Base-by-base conservation (phyloP, 805 yeast genomes). In the Candida mattraensis region DNA sequence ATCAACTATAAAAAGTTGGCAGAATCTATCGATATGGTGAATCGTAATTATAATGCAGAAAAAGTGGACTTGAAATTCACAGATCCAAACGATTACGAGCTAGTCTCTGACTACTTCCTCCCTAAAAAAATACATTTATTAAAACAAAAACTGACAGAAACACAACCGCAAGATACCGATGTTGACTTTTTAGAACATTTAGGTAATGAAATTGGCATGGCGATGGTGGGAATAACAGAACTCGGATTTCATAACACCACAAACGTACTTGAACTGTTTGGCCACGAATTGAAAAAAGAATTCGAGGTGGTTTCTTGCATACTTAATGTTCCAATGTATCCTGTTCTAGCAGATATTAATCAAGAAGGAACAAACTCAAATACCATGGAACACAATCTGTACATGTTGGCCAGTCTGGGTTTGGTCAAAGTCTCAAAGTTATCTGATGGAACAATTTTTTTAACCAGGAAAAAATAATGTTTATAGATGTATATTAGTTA, bases 341-440 rank as follows among this genome's bases (percentile, higher is more conserved):
- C 63, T 2, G 35, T 42, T 20, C 40, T 58, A 12, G 37, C 39
- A 15, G 27, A 28, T 3, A 30, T 52, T 7, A 39, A 42, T 10
- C 28, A 29, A 21, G 27, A 24, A 5, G 18, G 37, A n/a, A 26
- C 38, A 5, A 29, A 31, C 4, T 13, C 19, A 10, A 26, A 28
- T 14, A 29, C 15, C 6, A 28, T 44, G 24, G 44, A 42, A 27
- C 39, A 40, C 9, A 57, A 56, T 24, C 30, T 56, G 21, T 46
- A 49, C 33, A 37, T 26, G 11, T 23, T 57, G 27, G 62, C 58
- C 3, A 28, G 42, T 6, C 29, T 48, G 18, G 62, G 62, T 3
- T 36, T 57, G 24, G 48, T 50, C 22, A 51, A 47, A 16, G 58
- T 52, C 7, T 18, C 36, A 1, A 52, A 37, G 28, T 29, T 36